Evolutionary conservation across 129 eudicot species (phyloP), one percentile per base, ranked within the genome.

Genomic region (Artemisia annua): DNA sequence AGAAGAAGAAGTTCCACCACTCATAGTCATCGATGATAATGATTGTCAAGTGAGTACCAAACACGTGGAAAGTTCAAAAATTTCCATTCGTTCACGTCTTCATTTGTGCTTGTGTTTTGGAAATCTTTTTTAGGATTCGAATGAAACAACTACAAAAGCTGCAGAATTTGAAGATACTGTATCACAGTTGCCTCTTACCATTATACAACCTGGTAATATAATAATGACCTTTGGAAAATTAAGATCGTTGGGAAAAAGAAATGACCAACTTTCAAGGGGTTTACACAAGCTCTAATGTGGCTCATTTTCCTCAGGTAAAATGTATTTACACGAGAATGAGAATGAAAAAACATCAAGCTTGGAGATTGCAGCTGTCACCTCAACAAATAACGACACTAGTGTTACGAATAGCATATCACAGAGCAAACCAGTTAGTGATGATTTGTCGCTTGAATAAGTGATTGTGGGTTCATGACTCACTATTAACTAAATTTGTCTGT

Each of bases 361-460:
- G 96, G 96, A 91, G 67, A 73, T 91, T 66, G 92, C 97, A 12
- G 78, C 88, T 15, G 96, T 88, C 28, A 81, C 88, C 6, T 64
- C 88, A 70, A 85, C 92, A 35, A 88, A 86, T 83, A n/a, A n/a
- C n/a, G 84, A 86, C 79, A 74, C 46, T 44, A 84, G 19, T 18
- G 30, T 10, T 15, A 48, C 58, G 14, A 73, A 66, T 67, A 75
- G 53, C 51, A 44, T 76, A 30, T 11, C 85, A 65, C 83, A 77
- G 8, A 66, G 58, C 56, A 86, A 84, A 71, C n/a, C 83, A 84
- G 97, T 79, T 81, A 44, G 49, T 54, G 10, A 11, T 63, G 8
- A 51, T 19, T n/a, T 3, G 3, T 32, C 26, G 3, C 5, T 50
- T 5, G 15, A 30, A 32, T 19, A 0, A 44, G 7, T 24, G 26